Evolutionary conservation across 192 early-diverging fungal species (phyloP), one percentile per base, ranked within the genome.

Genomic region (Entomortierella lignicola): DNA sequence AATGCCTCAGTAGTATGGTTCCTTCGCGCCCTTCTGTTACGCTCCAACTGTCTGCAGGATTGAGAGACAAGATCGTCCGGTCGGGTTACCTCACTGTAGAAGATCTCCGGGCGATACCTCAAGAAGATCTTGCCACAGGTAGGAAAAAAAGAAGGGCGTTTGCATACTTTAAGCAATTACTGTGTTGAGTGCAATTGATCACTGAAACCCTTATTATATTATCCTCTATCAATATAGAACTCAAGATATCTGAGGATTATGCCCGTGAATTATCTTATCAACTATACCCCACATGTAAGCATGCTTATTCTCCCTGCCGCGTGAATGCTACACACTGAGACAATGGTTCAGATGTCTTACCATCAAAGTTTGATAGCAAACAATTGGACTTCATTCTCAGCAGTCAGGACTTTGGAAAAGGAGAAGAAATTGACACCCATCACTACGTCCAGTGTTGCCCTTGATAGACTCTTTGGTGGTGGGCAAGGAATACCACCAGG

Each of bases 11-110:
- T 20, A 15, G 30, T 29, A 74, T 66, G 64, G 63, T 55, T 0
- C 30, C 72, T 2, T 55, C 72, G 6, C 67, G 75, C 52, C 75
- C 75, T 20, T 61, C 67, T 41, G 47, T 70, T 12, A 79, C 75
- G 2, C 67, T 79, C 21, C 67, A 62, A 2, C 52, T 79, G 15
- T 70, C 75, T 13, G 18, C 39, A 1, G 41, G 47, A 31, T 42
- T 79, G 15, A 53, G 62, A 31, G 67, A 69, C 0, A 79, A 79
- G 32, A 51, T 79, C 34, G 26, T 69, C 3, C 61, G 57, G 5
- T 79, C 75, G 0, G 75, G 75, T 1, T 79, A 70, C 12, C 31
- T 20, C 27, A 79, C 75, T 29, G 75, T 66, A 0, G 75, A 32
- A 4, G 75, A 79, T 12, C 66, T 77, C 15, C 41, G 25, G 17